Evolutionary conservation across 2,329 filamentous ascomycete genomes (phyloP).

Genomic region (Fusarium sp.): DNA sequence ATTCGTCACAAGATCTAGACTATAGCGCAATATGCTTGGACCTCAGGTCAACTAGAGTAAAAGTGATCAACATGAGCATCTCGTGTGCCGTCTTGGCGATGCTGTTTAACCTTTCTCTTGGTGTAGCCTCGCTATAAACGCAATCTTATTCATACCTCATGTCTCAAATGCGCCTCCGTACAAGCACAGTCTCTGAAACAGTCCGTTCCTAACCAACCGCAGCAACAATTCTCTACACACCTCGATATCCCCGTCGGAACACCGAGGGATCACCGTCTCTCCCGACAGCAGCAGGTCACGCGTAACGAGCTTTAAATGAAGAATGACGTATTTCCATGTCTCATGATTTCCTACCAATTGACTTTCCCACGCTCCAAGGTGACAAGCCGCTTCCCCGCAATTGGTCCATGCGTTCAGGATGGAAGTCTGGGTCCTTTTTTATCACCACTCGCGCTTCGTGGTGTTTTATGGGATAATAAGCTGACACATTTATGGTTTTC

Average conservation of each 20-base stretch:
- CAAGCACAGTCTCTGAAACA: conserved; percentile 20
- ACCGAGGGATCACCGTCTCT: conserved; percentile 28
- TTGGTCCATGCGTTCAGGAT: conserved; percentile 5
- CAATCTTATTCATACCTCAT: conserved; percentile 1
- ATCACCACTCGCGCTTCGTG: conserved; percentile 21
- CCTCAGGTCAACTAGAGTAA: not conserved
- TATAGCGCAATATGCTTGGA: not conserved
- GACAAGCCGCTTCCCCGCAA: conserved; percentile 23
- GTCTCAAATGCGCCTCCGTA: conserved; percentile 2
- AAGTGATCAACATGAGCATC: conserved; percentile 12
- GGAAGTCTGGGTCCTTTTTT: not conserved
- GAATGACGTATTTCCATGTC: conserved; percentile 30
- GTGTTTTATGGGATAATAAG: conserved; percentile 13
- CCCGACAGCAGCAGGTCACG: conserved; percentile 4
- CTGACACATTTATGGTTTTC: conserved; percentile 10
- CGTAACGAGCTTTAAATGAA: conserved; percentile 3
- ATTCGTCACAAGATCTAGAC: not conserved
- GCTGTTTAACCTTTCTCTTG: conserved; percentile 6
- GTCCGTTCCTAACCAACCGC: conserved; percentile 15
- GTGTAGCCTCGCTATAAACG: conserved; percentile 2
- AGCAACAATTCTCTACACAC: conserved; percentile 1
- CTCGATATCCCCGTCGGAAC: conserved; percentile 37
- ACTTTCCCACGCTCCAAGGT: conserved; percentile 1
- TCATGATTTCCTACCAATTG: conserved; percentile 24
- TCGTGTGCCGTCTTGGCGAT: conserved; percentile 24